Conservation (phyloP, 257 asterid species). For the Salvia hispanica region DNA sequence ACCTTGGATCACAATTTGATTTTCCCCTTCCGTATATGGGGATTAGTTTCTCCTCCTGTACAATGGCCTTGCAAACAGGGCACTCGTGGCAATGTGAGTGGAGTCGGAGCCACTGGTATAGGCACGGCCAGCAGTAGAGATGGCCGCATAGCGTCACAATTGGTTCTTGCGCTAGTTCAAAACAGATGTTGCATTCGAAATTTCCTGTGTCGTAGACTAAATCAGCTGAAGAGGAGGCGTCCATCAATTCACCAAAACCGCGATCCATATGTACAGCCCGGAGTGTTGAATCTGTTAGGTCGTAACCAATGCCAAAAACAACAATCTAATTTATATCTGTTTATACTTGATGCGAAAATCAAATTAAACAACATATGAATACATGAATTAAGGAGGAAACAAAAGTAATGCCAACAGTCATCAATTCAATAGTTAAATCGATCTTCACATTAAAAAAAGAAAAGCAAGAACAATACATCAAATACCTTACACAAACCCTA, state of each 20-base stretch:
- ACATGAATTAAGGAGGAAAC: neutral
- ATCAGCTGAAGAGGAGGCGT: slow-evolving; percentile 46
- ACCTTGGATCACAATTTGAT: slow-evolving; percentile 54
- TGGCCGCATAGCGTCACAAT: slow-evolving; percentile 94
- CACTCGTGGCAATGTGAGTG: slow-evolving; percentile 86
- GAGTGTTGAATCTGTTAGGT: slow-evolving; percentile 30
- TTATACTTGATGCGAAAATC: neutral
- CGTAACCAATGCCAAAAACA: neutral
- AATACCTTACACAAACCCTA: neutral
- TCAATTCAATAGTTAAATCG: slow-evolving; percentile 17
- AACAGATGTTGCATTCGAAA: slow-evolving; percentile 92
- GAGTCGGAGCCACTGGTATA: slow-evolving; percentile 81
- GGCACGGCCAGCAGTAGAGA: slow-evolving; percentile 97
- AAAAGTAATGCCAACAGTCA: slow-evolving; percentile 2
- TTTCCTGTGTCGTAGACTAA: slow-evolving; percentile 46
- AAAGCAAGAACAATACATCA: neutral
- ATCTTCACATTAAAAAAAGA: slow-evolving; percentile 10
- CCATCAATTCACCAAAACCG: slow-evolving; percentile 38
- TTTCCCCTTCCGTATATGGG: slow-evolving; percentile 94
- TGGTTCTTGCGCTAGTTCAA: slow-evolving; percentile 89
- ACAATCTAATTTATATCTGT: neutral
- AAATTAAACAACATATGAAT: neutral
- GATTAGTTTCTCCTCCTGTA: slow-evolving; percentile 71
- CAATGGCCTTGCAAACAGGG: slow-evolving; percentile 83
- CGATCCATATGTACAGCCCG: slow-evolving; percentile 55